Conservation (phyloP, 2,329 filamentous ascomycete species). For the Dryadomyces quercivorus region DNA sequence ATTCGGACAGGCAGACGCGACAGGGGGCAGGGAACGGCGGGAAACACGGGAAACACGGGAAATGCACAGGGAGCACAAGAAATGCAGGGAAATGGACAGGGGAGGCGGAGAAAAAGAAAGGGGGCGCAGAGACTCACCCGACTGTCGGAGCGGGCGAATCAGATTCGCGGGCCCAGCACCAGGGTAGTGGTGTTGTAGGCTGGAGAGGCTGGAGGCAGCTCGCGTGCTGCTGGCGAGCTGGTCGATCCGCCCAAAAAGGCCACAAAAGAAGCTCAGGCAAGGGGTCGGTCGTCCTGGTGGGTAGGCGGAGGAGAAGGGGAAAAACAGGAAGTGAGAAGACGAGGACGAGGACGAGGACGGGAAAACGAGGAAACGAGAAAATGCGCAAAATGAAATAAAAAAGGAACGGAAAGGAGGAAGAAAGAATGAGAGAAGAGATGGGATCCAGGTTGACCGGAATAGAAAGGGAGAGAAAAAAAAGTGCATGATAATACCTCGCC, state of each 20-base stretch:
- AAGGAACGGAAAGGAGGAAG: background rate
- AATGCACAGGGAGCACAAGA: no score
- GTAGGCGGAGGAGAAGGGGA: background rate
- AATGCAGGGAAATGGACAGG: background rate
- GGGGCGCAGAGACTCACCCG: background rate
- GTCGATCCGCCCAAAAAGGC: background rate
- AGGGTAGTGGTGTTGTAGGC: background rate
- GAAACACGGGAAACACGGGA: no score
- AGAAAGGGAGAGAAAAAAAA: background rate
- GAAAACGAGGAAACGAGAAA: background rate
- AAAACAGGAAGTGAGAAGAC: background rate
- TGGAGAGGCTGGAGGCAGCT: background rate
- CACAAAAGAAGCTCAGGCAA: background rate
- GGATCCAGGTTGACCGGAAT: background rate
- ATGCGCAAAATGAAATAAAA: background rate
- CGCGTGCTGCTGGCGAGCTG: background rate
- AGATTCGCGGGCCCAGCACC: background rate
- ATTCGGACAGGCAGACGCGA: background rate
- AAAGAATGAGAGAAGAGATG: background rate
- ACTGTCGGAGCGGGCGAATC: background rate
- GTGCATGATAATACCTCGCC: background rate
- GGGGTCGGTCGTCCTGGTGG: no score
- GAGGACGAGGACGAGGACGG: no score
- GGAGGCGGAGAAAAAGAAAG: background rate
- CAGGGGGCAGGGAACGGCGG: no score